Conservation (phyloP, 192 early-diverging fungal genomes). For the Lunasporangiospora selenospora region DNA sequence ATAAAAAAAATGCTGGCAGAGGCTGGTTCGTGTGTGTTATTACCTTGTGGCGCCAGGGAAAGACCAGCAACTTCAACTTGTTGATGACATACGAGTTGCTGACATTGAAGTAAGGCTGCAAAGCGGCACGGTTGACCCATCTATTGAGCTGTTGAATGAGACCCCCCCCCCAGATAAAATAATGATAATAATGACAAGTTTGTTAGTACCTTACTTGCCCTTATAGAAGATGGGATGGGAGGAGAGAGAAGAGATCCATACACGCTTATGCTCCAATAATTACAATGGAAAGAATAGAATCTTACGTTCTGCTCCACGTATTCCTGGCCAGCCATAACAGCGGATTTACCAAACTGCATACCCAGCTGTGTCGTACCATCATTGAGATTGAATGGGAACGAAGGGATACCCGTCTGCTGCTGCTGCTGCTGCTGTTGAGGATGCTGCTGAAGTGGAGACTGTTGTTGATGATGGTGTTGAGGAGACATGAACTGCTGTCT, state of each 20-base stretch:
- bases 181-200: no score
- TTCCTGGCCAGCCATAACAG: conserved; percentile 83
- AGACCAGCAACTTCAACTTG: conserved; percentile 85
- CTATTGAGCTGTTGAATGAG: conserved; percentile 85
- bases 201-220: no score
- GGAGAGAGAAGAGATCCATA: conserved; percentile 12
- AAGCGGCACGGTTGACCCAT: conserved; percentile 85
- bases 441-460: conserved; percentile 7
- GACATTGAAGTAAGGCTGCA: conserved; percentile 96
- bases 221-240: no score
- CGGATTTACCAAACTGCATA: conserved; percentile 90
- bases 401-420: conserved; percentile 34
- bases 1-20: no score
- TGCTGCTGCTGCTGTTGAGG: conserved; percentile 22
- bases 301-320: conserved; percentile 92
- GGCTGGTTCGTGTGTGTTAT: conserved; percentile 2
- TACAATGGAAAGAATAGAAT: conserved; percentile 4
- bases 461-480: conserved; percentile 30
- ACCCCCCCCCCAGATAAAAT: no score
- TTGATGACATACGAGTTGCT: conserved; percentile 92
- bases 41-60: conserved; percentile 90
- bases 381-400: conserved; percentile 59
- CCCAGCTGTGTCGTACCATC: conserved; percentile 89
- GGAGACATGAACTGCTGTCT: conserved; percentile 33
- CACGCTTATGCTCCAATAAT: background rate